Conservation (phyloP, 805 yeast genomes). For the Starmerella stigmatis region DNA sequence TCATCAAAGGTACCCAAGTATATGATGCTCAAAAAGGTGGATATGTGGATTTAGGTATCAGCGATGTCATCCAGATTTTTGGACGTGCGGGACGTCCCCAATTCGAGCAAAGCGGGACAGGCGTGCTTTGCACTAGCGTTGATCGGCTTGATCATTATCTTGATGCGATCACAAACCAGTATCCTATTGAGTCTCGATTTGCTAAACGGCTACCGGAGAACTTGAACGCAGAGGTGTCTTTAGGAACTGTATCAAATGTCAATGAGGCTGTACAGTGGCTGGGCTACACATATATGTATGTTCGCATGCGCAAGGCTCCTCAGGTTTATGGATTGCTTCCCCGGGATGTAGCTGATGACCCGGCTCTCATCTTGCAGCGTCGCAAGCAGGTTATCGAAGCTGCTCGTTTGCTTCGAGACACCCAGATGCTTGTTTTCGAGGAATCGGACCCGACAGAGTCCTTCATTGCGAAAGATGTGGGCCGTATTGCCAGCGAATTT, state of each 20-base stretch:
- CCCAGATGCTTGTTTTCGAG: constrained; percentile 91
- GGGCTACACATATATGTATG: constrained; percentile 92
- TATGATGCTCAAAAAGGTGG: constrained; percentile 95
- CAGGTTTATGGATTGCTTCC: constrained; percentile 84
- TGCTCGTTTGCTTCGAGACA: constrained; percentile 68
- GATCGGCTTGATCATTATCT: constrained; percentile 81
- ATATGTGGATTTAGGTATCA: constrained; percentile 80
- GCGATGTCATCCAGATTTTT: constrained; percentile 94
- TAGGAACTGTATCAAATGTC: constrained; percentile 89
- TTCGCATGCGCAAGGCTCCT: constrained; percentile 90
- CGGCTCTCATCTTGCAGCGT: constrained; percentile 61
- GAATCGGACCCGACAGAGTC: constrained; percentile 56
- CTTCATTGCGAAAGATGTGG: constrained; percentile 76
- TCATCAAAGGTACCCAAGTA: constrained; percentile 91
- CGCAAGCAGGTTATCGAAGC: constrained; percentile 67
- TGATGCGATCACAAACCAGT: constrained; percentile 83
- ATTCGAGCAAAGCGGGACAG: constrained; percentile 83
- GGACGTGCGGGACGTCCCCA: constrained; percentile 99
- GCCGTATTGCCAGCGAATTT: constrained; percentile 90
- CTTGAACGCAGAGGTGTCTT: constrained; percentile 87
- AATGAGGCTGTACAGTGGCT: constrained; percentile 95
- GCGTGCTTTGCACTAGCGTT: constrained; percentile 72
- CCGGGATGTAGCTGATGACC: constrained; percentile 76
- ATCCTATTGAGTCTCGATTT: constrained; percentile 84
- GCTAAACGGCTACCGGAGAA: constrained; percentile 76